Evolutionary conservation across 2,329 filamentous ascomycete genomes (phyloP).

Genomic region (Nigrograna mackinnonii): DNA sequence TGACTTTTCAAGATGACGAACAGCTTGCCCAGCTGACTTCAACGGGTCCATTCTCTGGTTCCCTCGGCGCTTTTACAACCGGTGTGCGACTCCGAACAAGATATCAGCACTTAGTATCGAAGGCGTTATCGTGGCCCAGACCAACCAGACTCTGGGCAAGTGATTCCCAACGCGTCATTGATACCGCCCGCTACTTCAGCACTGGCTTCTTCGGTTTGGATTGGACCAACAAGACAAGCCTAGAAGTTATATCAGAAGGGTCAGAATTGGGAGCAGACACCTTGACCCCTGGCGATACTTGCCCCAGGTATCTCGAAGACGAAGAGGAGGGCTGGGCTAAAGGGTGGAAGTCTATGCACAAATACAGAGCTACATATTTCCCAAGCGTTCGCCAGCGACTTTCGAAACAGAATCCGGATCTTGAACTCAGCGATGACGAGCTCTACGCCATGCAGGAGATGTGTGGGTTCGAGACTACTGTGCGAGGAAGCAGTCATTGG

Average conservation of each 20-base stretch:
- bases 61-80: conserved; percentile 56
- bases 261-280: conserved; percentile 56
- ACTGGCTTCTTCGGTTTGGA: conserved; percentile 59
- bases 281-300: conserved; percentile 58
- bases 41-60: conserved; percentile 61
- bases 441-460: conserved; percentile 65
- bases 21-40: conserved; percentile 59
- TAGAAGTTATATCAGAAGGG: conserved; percentile 59
- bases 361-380: conserved; percentile 54
- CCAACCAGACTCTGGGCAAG: conserved; percentile 56
- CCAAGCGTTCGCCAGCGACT: conserved; percentile 51
- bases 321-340: conserved; percentile 51
- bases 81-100: conserved; percentile 58
- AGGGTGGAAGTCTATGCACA: conserved; percentile 51
- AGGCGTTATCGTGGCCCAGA: conserved; percentile 13
- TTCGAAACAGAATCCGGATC: conserved; percentile 43
- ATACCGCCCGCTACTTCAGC: conserved; percentile 60
- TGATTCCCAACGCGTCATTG: conserved; percentile 57
- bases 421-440: conserved; percentile 51
- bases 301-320: conserved; percentile 44
- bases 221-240: conserved; percentile 43
- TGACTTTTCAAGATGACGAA: conserved; percentile 32
- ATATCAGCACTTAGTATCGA: conserved; percentile 52
- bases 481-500: conserved; percentile 58
- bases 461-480: conserved; percentile 62